Percentiles rank a stretch among this genome's conserved stretches.
Conservation (phyloP, 2,329 filamentous ascomycete species). For the Didymella glomerata region DNA sequence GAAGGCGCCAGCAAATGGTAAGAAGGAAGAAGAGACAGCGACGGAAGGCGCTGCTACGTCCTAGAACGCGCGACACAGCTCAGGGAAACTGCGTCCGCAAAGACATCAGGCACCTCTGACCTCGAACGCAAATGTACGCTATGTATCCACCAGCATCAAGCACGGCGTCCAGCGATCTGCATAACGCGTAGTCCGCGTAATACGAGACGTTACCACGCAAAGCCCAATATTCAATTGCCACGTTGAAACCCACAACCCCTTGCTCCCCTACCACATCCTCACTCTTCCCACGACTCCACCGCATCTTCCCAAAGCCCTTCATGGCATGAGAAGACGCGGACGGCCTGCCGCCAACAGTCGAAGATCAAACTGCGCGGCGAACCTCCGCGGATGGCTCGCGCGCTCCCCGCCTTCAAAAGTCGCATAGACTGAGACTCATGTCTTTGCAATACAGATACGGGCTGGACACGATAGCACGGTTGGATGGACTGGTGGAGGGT, state of each 20-base stretch:
- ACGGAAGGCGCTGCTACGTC: not conserved
- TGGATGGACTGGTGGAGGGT: too few species aligned
- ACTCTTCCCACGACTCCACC: not conserved
- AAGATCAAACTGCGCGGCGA: not conserved
- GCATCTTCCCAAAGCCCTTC: not conserved
- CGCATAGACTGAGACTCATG: conserved; percentile 45
- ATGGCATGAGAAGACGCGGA: not conserved
- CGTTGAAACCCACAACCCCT: too few species aligned
- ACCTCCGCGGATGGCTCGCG: conserved; percentile 25
- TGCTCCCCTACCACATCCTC: too few species aligned
- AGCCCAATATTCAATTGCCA: too few species aligned
- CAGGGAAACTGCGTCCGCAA: too few species aligned
- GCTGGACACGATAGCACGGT: conserved; percentile 31
- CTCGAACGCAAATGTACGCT: not conserved
- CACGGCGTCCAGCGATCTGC: too few species aligned
- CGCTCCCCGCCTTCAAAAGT: conserved; percentile 42
- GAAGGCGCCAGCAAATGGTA: not conserved
- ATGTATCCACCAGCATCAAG: not conserved
- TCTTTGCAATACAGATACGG: conserved; percentile 51
- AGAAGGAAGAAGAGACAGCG: conserved; percentile 2
- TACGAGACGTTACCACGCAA: too few species aligned
- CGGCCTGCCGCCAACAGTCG: not conserved
- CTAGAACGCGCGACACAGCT: not conserved
- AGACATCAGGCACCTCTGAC: too few species aligned
- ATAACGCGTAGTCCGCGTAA: too few species aligned